A percentile compares a stretch with the other conserved stretches of the same genome.
Conservation (phyloP, 257 asterid genomes). For the Phtheirospermum japonicum region DNA sequence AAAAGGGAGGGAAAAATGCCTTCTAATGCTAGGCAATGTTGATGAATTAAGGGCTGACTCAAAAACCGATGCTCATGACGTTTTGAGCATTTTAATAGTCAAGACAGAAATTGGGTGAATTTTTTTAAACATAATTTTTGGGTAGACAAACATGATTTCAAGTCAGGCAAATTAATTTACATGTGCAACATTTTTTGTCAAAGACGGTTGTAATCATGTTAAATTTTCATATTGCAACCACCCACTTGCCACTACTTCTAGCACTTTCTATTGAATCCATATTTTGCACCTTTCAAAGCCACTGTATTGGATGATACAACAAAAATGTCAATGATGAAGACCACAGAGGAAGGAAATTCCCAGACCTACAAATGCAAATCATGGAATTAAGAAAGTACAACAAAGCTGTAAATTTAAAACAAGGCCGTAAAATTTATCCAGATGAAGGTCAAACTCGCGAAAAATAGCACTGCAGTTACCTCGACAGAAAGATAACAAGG, state of each 20-base stretch:
- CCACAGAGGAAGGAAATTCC: constrained; percentile 74
- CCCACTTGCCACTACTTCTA: neutral
- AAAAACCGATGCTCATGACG: neutral
- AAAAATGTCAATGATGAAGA: constrained; percentile 67
- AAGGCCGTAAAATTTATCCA: neutral
- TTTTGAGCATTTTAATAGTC: constrained; percentile 4
- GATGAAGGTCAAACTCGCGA: constrained; percentile 6
- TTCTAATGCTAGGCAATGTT: neutral
- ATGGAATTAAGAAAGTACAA: constrained; percentile 16
- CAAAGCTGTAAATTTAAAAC: constrained; percentile 1
- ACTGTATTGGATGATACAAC: constrained; percentile 74
- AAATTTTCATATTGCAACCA: constrained; percentile 12
- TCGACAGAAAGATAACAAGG: constrained; percentile 4
- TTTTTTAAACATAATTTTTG: neutral
- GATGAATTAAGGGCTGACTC: neutral
- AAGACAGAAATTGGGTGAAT: neutral
- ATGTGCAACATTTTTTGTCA: neutral
- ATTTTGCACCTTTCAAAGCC: constrained; percentile 64
- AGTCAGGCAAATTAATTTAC: neutral
- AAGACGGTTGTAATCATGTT: neutral
- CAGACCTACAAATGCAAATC: constrained; percentile 56
- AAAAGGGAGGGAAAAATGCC: neutral
- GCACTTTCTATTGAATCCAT: constrained; percentile 14
- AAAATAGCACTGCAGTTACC: neutral
- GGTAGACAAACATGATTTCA: constrained; percentile 14